Evolutionary conservation across 2,329 filamentous ascomycete species (phyloP), one percentile per base, ranked within the genome.

Genomic region (Penicillium sumatraense): DNA sequence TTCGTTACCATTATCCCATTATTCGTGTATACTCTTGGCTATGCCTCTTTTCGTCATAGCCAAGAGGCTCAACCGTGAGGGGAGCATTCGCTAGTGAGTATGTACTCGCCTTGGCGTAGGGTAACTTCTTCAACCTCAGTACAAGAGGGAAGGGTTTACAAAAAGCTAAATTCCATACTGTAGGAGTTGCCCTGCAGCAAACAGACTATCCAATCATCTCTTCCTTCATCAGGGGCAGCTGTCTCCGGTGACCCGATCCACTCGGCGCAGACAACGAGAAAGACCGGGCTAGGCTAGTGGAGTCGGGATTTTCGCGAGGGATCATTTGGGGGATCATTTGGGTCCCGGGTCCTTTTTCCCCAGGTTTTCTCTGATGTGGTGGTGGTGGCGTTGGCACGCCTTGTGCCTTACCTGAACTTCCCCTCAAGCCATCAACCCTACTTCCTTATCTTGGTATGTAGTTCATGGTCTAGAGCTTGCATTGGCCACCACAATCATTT

Each of bases 201-300:
- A 21, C 5, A 18, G 29, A 49, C 49, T 16, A 21, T 13, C 54
- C 49, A 56, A 56, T 56, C 44, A 52, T 3, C n/a, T 20, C 1
- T 4, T 6, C 27, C 27, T 5, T 1, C 16, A 13, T 21, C 24
- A 53, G 51, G 51, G 35, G 44, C 10, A 46, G 33, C 42, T 3
- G 13, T 31, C 26, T 47, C 18, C 11, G 16, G 13, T 38, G 16
- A 24, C 10, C 27, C 11, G 50, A 48, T 23, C 44, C 51, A 53
- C 44, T 53, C 41, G 40, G 36, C 7, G 36, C 24, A 21, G 16
- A 21, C 27, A 16, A 31, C 26, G 27, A 41, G 24, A 56, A 23
- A 48, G 53, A 35, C 56, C 46, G 27, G 46, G 41, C 49, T 58
- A 29, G 41, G 14, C 44, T 49, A 41, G 41, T 40, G 40, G 41